Evolutionary conservation across 2,329 filamentous ascomycete species (phyloP).

Genomic region (Orbilia javanica): DNA sequence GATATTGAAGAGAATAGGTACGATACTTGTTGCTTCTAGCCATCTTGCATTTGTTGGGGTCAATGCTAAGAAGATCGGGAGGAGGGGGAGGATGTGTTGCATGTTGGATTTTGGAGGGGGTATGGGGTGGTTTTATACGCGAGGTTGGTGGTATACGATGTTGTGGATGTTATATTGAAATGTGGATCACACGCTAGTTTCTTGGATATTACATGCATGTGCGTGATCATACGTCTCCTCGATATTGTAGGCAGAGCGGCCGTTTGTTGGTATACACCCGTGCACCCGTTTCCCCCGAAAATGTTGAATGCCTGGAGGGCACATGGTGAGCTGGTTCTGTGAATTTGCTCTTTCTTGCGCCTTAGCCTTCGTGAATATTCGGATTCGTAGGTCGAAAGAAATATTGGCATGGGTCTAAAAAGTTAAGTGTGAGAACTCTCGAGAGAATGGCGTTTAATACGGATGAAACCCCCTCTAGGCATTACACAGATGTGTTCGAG

Average conservation of each 20-base stretch:
- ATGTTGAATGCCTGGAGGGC: neutral
- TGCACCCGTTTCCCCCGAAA: too few species aligned
- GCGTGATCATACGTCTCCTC: too few species aligned
- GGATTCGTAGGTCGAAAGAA: neutral
- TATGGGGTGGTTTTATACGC: too few species aligned
- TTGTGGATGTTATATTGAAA: neutral
- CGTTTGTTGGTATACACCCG: too few species aligned
- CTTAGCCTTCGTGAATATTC: neutral
- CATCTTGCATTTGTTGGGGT: slow-evolving; percentile 16
- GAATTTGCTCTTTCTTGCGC: neutral
- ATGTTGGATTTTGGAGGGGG: slow-evolving; percentile 39
- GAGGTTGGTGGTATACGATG: neutral
- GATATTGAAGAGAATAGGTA: neutral
- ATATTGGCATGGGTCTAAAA: neutral
- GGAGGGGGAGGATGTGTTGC: slow-evolving; percentile 20
- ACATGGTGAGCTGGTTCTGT: neutral
- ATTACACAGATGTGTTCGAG: too few species aligned
- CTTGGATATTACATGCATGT: neutral
- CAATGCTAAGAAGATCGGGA: neutral
- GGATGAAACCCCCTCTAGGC: too few species aligned
- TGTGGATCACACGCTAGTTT: neutral
- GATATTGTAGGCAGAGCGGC: too few species aligned
- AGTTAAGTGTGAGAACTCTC: neutral
- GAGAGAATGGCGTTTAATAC: neutral
- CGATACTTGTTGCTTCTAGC: slow-evolving; percentile 12